phyloP scores from a whole-genome alignment of 2,329 filamentous ascomycete genomes.

The Hymenotorrendiella dingleyae region DNA sequence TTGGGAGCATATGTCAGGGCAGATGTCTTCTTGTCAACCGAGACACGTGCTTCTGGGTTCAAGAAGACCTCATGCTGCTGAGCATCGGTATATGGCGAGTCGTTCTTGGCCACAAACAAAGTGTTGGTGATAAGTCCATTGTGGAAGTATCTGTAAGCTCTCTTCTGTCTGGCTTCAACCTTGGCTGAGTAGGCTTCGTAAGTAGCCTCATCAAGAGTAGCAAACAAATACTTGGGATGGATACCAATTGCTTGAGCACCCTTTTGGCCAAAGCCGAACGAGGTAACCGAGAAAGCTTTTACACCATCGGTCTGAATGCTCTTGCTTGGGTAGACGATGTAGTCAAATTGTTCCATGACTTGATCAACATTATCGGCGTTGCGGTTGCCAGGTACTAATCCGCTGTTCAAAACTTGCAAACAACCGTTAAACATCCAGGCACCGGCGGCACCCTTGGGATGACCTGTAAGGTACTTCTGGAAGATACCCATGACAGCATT shows the following conservation, averaged over 20 bases:
- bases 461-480: conserved; percentile 98
- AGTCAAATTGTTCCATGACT: conserved; percentile 94
- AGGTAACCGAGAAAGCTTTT: conserved; percentile 98
- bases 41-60: conserved; percentile 86
- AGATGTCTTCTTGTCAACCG: conserved; percentile 78
- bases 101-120: conserved; percentile 91
- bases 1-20: conserved; percentile 67
- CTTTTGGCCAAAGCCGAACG: conserved; percentile 99
- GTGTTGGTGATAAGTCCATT: conserved; percentile 97
- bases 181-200: conserved; percentile 80
- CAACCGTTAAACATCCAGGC: conserved; percentile 99
- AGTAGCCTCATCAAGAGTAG: conserved; percentile 80
- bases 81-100: conserved; percentile 82
- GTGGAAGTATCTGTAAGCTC: conserved; percentile 97
- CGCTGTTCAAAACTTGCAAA: conserved; percentile 88
- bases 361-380: conserved; percentile 97
- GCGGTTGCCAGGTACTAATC: conserved; percentile 91
- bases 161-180: conserved; percentile 93
- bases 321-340: conserved; percentile 94
- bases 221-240: conserved; percentile 92
- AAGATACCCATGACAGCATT: conserved; percentile 96
- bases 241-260: conserved; percentile 95
- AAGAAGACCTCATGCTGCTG: conserved; percentile 85
- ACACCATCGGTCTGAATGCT: conserved; percentile 95
- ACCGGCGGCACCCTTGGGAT: conserved; percentile 97